Percentiles rank a stretch among this genome's conserved stretches.
phyloP scores from a whole-genome alignment of 257 asterid species.

The Solanum pinnatisectum region DNA sequence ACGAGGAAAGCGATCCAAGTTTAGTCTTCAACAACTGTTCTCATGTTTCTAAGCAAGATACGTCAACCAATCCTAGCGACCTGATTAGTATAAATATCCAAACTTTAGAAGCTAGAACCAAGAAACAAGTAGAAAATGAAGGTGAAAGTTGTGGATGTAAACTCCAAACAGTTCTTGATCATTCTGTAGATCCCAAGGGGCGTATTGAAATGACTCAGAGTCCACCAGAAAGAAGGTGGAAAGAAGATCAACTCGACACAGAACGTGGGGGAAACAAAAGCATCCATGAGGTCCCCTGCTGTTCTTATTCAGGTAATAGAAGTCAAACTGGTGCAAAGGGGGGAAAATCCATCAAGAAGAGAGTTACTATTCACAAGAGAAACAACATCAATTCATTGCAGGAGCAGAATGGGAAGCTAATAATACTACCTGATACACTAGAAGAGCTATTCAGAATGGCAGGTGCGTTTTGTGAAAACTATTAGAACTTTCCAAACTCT shows the following conservation, averaged over 20 bases:
- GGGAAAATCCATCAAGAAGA: slow-evolving; percentile 27
- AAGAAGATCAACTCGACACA: slow-evolving; percentile 23
- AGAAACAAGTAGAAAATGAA: slow-evolving; percentile 23
- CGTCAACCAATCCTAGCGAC: background rate
- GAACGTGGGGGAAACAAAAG: slow-evolving; percentile 22
- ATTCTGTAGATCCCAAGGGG: background rate
- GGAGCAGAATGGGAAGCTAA: slow-evolving; percentile 33
- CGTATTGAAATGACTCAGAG: background rate
- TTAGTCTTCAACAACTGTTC: slow-evolving; percentile 13
- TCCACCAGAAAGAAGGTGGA: background rate
- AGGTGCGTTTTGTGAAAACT: slow-evolving; percentile 27
- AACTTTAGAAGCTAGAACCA: slow-evolving; percentile 8
- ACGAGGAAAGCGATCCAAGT: slow-evolving; percentile 26
- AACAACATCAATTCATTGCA: slow-evolving; percentile 12
- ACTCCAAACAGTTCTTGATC: background rate
- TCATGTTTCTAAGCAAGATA: slow-evolving; percentile 7
- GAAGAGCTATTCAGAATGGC: slow-evolving; percentile 52
- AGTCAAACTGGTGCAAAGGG: slow-evolving; percentile 18
- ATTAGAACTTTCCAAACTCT: background rate
- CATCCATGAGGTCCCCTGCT: slow-evolving; percentile 19
- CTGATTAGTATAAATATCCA: slow-evolving; percentile 6
- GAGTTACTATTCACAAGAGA: slow-evolving; percentile 69
- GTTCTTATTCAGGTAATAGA: slow-evolving; percentile 5
- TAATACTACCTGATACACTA: slow-evolving; percentile 61
- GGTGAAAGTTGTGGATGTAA: slow-evolving; percentile 37